Base-by-base conservation (phyloP, 179 eudicot genomes). In the Corrigiola litoralis region DNA sequence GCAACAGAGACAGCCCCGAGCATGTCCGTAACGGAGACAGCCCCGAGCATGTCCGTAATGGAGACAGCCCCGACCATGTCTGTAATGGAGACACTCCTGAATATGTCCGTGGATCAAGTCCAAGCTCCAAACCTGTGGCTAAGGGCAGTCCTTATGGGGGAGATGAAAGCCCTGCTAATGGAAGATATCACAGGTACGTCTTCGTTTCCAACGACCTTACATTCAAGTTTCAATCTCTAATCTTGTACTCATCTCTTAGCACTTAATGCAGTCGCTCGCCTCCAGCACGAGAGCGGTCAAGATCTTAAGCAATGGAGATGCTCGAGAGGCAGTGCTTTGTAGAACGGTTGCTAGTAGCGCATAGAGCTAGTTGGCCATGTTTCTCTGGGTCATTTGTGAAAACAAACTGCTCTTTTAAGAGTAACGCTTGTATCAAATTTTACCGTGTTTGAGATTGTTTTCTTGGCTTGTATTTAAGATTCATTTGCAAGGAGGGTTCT, bases 41-140 rank as follows among this genome's bases (percentile, higher is more conserved):
- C 34, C 57, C 57, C 28, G 32, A n/a, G n/a, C n/a, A 27, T 51
- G 34, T 27, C 4, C 57, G 16, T 51, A 34, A 34, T 13, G 79
- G 95, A 74, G 89, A 67, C 32, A 87, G 90, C 65, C 90, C 95
- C 38, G 90, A 86, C 75, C 83, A 87, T 63, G 87, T 87, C 38
- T 58, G 40, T 49, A 45, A 76, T 31, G 62, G 76, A 53, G 80
- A 67, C 16, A 55, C 73, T 68, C 83, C 83, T 24, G 80, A 75
- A 62, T 72, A 81, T 81, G 84, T 65, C 5, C 81, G 52, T 65
- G 82, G 71, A n/a, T n/a, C n/a, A n/a, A n/a, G n/a, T n/a, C n/a
- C n/a, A 32, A 53, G 42, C 28, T 34, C 61, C 65, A 75, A 76
- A 46, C 60, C 81, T 24, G 65, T 33, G 2, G 68, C 45, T 45